A percentile compares a stretch with the other conserved stretches of the same genome.
phyloP scores from a whole-genome alignment of 371 early-diverging fungal species.

The Chytridium lagenaria region DNA sequence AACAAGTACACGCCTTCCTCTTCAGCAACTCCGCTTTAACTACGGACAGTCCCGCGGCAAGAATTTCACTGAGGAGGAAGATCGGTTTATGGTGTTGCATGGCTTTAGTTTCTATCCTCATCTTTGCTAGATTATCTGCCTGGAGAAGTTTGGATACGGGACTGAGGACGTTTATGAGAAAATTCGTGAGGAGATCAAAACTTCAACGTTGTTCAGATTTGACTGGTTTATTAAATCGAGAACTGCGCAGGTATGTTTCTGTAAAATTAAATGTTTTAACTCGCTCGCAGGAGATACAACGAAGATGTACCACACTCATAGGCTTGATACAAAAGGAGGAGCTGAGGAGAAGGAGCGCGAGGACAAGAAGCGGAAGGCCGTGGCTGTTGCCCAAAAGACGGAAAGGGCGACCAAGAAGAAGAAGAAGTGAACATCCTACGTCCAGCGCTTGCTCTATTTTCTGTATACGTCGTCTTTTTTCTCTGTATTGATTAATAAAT shows the following conservation, averaged over 20 bases:
- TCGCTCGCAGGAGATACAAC: constrained; percentile 41
- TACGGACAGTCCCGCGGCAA: constrained; percentile 86
- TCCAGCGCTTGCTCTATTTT: no score
- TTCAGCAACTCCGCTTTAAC: constrained; percentile 84
- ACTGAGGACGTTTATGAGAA: constrained; percentile 91
- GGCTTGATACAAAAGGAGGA: constrained; percentile 48
- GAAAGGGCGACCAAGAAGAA: constrained; percentile 20
- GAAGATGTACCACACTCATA: constrained; percentile 49
- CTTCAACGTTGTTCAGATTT: constrained; percentile 87
- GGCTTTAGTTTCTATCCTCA: not conserved
- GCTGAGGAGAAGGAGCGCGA: constrained; percentile 30
- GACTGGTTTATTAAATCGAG: constrained; percentile 98
- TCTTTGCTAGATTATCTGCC: constrained; percentile 69
- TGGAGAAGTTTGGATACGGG: constrained; percentile 88
- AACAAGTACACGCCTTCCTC: constrained; percentile 73
- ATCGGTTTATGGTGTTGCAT: constrained; percentile 84
- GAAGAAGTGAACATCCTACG: constrained; percentile 21
- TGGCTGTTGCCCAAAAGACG: not conserved
- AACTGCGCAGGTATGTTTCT: constrained; percentile 63
- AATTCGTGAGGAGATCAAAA: constrained; percentile 85
- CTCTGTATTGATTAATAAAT: no score
- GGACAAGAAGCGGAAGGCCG: constrained; percentile 29
- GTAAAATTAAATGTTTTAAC: not conserved
- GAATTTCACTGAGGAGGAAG: constrained; percentile 95
- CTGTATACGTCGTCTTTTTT: no score